Evolutionary conservation across 2,329 filamentous ascomycete species (phyloP), one percentile per base, ranked within the genome.

Genomic region (Cephalotrichum gorgonifer): DNA sequence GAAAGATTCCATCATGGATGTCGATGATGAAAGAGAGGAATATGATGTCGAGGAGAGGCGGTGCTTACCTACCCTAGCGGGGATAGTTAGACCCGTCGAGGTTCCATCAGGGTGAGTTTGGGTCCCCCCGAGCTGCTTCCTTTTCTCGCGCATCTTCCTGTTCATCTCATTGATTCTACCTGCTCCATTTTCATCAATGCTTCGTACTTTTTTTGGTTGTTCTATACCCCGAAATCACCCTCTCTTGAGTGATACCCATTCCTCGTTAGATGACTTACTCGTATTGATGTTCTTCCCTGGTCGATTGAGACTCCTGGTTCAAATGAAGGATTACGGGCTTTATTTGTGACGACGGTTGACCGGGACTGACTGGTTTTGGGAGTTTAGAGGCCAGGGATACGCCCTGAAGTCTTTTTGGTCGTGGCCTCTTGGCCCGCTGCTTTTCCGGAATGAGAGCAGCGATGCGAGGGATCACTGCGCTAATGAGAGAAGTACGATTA

Each of bases 381-480:
- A 39, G 35, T 9, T 11, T 20, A 4, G 35, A 39, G 35, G 30
- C 11, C 11, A 11, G 5, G 17, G 20, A 39, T 20, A 31, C 31
- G 38, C 25, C 26, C 20, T 28, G 3, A 46, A 28, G 17, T 39
- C 74, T 3, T 86, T 88, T 60, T 73, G 68, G 58, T 66, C 77
- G 12, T 75, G 76, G 60, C 86, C 86, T 0, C 64, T 83, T 38
- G 83, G 81, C 0, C 76, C 84, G 0, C 64, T 90, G 38, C 69
- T 90, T 11, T 87, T 90, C 62, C 79, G 85, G 55, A 90, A 90
- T 56, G 77, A 82, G 54, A 76, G 76, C 53, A 86, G 82, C 49
- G 86, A 89, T 61, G 85, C 85, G 49, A 72, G 86, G 47, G 86
- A 90, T 55, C 85, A 89, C 64, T 86, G 85, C 60, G 86, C 86